phyloP scores from a whole-genome alignment of 108 stramenopile species.

The Skeletonema tropicum region DNA sequence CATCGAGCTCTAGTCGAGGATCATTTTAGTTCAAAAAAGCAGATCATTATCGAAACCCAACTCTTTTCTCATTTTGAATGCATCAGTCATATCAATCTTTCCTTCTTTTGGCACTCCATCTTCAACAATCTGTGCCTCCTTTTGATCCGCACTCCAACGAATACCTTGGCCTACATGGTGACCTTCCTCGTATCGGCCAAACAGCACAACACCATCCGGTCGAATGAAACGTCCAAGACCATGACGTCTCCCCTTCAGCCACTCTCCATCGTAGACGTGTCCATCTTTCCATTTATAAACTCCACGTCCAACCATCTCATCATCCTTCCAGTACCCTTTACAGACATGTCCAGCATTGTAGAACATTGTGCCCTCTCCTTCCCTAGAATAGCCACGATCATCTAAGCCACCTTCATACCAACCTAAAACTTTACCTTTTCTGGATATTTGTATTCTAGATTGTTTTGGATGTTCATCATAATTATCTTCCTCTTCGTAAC shows the following conservation, averaged over 20 bases:
- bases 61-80: slow-evolving; percentile 24
- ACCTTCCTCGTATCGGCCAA: slow-evolving; percentile 39
- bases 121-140: slow-evolving; percentile 36
- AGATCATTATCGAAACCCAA: slow-evolving; percentile 34
- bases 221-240: slow-evolving; percentile 43
- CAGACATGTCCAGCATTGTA: slow-evolving; percentile 48
- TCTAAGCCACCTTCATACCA: slow-evolving; percentile 44
- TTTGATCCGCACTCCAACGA: slow-evolving; percentile 38
- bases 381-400: slow-evolving; percentile 25
- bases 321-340: slow-evolving; percentile 35
- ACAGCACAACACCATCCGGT: slow-evolving; percentile 40
- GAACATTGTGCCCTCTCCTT: slow-evolving; percentile 38
- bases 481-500: neutral
- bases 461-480: neutral
- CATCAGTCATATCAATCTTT: slow-evolving; percentile 23
- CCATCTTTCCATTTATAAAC: slow-evolving; percentile 39
- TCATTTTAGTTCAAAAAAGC: slow-evolving; percentile 2
- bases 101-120: slow-evolving; percentile 41
- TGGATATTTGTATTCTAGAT: slow-evolving; percentile 20
- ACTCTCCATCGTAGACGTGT: slow-evolving; percentile 41
- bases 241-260: slow-evolving; percentile 37
- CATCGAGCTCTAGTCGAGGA: neutral
- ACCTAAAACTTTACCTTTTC: slow-evolving; percentile 38
- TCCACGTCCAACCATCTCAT: slow-evolving; percentile 45
- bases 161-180: slow-evolving; percentile 44